Conservation (phyloP, 192 early-diverging fungal species). For the Pilaira anomala region DNA sequence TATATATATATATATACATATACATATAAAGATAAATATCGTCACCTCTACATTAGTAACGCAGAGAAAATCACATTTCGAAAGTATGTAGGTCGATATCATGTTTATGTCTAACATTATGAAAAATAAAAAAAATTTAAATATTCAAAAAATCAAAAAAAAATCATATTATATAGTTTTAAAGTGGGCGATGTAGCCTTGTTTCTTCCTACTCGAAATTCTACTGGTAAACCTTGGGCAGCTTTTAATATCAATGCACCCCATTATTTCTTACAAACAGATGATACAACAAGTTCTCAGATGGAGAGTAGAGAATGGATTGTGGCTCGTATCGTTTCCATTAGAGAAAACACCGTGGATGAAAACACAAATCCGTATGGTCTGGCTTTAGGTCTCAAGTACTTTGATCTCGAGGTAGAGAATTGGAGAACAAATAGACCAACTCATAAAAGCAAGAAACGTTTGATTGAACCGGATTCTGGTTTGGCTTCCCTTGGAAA, state of each 20-base stretch:
- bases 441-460: slow-evolving; percentile 14
- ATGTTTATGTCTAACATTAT: background rate
- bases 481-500: background rate
- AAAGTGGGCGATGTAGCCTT: slow-evolving; percentile 54
- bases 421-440: slow-evolving; percentile 34
- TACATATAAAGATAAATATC: too few species aligned
- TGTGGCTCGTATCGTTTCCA: slow-evolving; percentile 47
- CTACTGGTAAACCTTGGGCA: slow-evolving; percentile 53
- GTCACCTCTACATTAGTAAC: too few species aligned
- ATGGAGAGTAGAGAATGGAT: slow-evolving; percentile 47
- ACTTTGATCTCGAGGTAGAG: slow-evolving; percentile 48
- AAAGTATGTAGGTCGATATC: slow-evolving; percentile 35
- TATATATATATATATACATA: too few species aligned
- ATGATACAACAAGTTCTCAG: slow-evolving; percentile 33
- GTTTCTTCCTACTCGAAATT: slow-evolving; percentile 54
- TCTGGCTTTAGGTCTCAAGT: slow-evolving; percentile 48
- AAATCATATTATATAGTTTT: slow-evolving; percentile 39
- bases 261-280: slow-evolving; percentile 50
- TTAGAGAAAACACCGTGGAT: slow-evolving; percentile 46
- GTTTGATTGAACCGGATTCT: background rate
- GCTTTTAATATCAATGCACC: slow-evolving; percentile 58
- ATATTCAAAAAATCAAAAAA: background rate
- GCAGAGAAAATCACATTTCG: slow-evolving; percentile 55
- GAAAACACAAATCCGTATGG: slow-evolving; percentile 47
- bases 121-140: background rate